phyloP scores from a whole-genome alignment of 352 stramenopile species.

The Hyaloperonospora brassicae region DNA sequence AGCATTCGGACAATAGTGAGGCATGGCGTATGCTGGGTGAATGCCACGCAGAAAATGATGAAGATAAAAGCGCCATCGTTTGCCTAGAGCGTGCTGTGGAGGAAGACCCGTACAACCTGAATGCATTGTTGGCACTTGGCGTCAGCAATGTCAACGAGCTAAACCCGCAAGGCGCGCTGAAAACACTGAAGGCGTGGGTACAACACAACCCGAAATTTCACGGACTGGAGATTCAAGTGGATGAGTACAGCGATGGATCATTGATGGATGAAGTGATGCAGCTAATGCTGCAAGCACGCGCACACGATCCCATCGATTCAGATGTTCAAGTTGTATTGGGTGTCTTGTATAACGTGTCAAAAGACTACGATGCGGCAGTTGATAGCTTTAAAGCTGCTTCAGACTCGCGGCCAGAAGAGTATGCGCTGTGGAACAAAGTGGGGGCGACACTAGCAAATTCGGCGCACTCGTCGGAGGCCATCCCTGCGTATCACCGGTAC shows the following conservation, averaged over 20 bases:
- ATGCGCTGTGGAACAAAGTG: slow-evolving; percentile 98
- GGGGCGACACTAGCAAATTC: slow-evolving; percentile 95
- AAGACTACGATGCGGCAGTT: slow-evolving; percentile 92
- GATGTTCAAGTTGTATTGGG: slow-evolving; percentile 89
- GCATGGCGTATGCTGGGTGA: slow-evolving; percentile 92
- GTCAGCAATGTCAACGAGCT: slow-evolving; percentile 97
- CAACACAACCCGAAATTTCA: slow-evolving; percentile 96
- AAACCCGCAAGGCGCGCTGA: slow-evolving; percentile 88
- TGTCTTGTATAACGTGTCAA: slow-evolving; percentile 96
- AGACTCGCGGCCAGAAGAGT: slow-evolving; percentile 81
- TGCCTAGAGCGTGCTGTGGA: slow-evolving; percentile 92
- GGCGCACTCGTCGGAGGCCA: slow-evolving; percentile 88
- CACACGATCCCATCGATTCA: slow-evolving; percentile 64
- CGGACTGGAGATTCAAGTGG: slow-evolving; percentile 82
- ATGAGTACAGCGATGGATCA: slow-evolving; percentile 85
- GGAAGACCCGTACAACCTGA: slow-evolving; percentile 91
- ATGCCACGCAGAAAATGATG: slow-evolving; percentile 94
- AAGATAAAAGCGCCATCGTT: slow-evolving; percentile 92
- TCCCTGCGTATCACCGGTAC: slow-evolving; percentile 87
- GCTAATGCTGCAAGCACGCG: slow-evolving; percentile 88
- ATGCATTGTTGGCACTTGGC: slow-evolving; percentile 87
- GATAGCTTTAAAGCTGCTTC: slow-evolving; percentile 84
- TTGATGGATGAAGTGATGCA: slow-evolving; percentile 92
- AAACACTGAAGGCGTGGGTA: slow-evolving; percentile 93
- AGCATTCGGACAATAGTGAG: slow-evolving; percentile 90